Conservation (phyloP, 2,329 filamentous ascomycete species). For the Alternaria sp. region DNA sequence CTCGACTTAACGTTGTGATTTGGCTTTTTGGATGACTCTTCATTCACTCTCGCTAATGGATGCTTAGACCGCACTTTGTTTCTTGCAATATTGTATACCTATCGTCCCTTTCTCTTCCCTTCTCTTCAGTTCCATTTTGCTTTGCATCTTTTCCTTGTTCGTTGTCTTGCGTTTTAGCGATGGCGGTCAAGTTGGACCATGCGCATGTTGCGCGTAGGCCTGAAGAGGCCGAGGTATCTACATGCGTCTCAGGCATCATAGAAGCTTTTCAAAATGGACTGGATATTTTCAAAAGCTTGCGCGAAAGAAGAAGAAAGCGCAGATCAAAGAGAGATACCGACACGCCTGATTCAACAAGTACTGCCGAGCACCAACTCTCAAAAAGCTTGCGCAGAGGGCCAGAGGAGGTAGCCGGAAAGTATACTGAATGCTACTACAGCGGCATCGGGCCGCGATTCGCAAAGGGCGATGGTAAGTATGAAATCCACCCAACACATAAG, state of each 20-base stretch:
- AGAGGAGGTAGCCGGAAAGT: constrained; percentile 52
- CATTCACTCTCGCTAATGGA: constrained; percentile 32
- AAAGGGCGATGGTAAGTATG: constrained; percentile 52
- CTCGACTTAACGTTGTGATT: constrained; percentile 18
- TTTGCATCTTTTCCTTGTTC: constrained; percentile 17
- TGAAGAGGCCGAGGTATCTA: constrained; percentile 37
- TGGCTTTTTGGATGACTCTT: constrained; percentile 30
- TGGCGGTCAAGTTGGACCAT: constrained; percentile 31
- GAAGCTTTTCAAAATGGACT: constrained; percentile 54
- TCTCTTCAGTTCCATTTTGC: constrained; percentile 9
- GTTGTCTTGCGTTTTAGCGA: constrained; percentile 22
- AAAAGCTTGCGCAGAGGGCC: constrained; percentile 51
- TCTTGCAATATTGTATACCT: constrained; percentile 19
- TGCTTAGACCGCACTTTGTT: constrained; percentile 26
- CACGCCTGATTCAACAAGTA: constrained; percentile 26
- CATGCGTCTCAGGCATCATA: constrained; percentile 51
- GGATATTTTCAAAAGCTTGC: constrained; percentile 53
- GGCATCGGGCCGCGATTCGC: constrained; percentile 49
- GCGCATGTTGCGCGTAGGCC: constrained; percentile 22
- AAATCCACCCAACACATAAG: not conserved
- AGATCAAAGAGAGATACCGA: constrained; percentile 34
- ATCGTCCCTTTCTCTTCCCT: constrained; percentile 12
- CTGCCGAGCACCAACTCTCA: constrained; percentile 48
- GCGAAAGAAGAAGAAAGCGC: constrained; percentile 41
- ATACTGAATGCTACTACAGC: constrained; percentile 47